phyloP scores from a whole-genome alignment of 1,139 yeast species.

The Blastobotrys capitulatus region DNA sequence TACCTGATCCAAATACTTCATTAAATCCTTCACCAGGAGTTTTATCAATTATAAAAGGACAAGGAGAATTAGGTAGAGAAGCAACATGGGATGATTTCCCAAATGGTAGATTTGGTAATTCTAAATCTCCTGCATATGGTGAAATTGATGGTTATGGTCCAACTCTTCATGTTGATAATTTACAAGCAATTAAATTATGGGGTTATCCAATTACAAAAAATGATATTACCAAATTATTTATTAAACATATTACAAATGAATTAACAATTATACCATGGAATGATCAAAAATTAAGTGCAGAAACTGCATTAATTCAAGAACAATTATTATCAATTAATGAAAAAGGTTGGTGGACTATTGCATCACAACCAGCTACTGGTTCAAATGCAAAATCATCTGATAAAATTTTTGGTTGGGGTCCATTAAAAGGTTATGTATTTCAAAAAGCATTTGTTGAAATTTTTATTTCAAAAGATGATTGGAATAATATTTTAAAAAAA shows the following conservation, averaged over 20 bases:
- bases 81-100: slow-evolving; percentile 99
- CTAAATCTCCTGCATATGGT: slow-evolving; percentile 94
- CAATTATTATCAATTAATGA: slow-evolving; percentile 74
- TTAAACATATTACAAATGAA: slow-evolving; percentile 68
- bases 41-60: slow-evolving; percentile 75
- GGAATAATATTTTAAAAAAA: slow-evolving; percentile 53
- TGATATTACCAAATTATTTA: slow-evolving; percentile 67
- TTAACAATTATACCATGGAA: slow-evolving; percentile 88
- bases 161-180: slow-evolving; percentile 66
- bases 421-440: slow-evolving; percentile 79
- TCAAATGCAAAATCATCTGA: slow-evolving; percentile 68
- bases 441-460: slow-evolving; percentile 94
- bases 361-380: slow-evolving; percentile 93
- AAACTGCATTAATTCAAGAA: slow-evolving; percentile 89
- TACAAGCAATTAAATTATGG: slow-evolving; percentile 71
- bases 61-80: slow-evolving; percentile 80
- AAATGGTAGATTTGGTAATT: slow-evolving; percentile 96
- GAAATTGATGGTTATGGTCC: slow-evolving; percentile 98
- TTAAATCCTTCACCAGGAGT: slow-evolving; percentile 31
- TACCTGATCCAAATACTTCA: slow-evolving; percentile 5
- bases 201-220: slow-evolving; percentile 63
- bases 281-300: slow-evolving; percentile 77
- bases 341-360: slow-evolving; percentile 75
- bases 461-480: slow-evolving; percentile 63
- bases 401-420: slow-evolving; percentile 95